These are phyloP conservation scores for Hypoxylon fuscum DNA, from an alignment of 495 filamentous ascomycete species.

Conservation along the genomic window DNA sequence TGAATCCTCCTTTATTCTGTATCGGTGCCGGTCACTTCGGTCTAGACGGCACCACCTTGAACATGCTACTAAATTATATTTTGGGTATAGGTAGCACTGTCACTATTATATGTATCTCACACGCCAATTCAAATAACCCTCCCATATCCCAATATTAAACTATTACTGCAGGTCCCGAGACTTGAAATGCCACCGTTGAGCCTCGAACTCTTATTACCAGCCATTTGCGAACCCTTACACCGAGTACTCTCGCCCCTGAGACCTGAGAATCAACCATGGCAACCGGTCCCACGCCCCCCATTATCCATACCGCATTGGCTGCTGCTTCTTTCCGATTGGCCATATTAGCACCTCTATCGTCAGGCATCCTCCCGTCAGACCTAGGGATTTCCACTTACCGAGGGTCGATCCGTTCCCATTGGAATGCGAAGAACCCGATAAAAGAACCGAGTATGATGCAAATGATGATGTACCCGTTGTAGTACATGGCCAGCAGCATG, in stretches of 20 bases:
- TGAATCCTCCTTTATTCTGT: no score
- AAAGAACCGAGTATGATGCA: conserved; percentile 70
- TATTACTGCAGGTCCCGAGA: no score
- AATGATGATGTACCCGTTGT: conserved; percentile 71
- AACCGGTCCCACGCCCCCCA: conserved; percentile 15
- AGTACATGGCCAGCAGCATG: conserved; percentile 73
- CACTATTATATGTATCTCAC: no score
- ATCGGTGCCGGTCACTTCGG: no score
- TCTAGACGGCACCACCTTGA: no score
- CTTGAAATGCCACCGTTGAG: no score
- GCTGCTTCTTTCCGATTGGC: neutral
- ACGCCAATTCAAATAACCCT: no score
- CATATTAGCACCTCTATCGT: conserved; percentile 1
- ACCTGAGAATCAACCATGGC: conserved; percentile 24
- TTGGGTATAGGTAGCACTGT: no score
- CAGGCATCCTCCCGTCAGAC: neutral
- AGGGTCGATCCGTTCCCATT: conserved; percentile 58
- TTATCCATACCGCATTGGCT: neutral
- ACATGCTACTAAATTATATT: no score
- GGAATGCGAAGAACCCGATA: conserved; percentile 66
- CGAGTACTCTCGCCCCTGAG: neutral
- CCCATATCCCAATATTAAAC: no score
- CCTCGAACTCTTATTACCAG: no score
- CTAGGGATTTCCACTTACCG: conserved; percentile 8
- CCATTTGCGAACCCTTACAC: no score